Conservation (phyloP, 2,329 filamentous ascomycete species). For the Penicillium brasilianum region DNA sequence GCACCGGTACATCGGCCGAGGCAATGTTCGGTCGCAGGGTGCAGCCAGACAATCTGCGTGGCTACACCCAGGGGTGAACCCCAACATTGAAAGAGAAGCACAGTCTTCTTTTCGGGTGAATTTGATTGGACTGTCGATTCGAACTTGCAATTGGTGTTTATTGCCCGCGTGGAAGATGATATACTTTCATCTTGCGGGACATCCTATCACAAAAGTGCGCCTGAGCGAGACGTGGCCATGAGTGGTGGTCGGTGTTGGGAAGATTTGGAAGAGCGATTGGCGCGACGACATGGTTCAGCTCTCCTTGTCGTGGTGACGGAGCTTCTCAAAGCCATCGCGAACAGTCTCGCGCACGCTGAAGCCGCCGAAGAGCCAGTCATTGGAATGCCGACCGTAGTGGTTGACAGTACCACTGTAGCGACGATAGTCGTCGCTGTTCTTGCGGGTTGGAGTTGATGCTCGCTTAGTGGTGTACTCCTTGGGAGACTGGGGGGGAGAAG, state of each 20-base stretch:
- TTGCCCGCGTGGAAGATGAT: not conserved
- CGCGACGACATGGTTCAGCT: constrained; percentile 23
- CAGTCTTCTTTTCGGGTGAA: not conserved
- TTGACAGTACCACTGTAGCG: constrained; percentile 49
- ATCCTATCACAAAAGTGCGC: not conserved
- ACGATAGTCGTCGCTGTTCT: constrained; percentile 42
- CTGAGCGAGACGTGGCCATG: not conserved
- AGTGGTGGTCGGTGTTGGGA: not conserved
- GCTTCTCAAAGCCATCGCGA: constrained; percentile 46
- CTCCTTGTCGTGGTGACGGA: constrained; percentile 38
- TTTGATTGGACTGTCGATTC: not conserved
- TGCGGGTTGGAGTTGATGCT: constrained; percentile 31
- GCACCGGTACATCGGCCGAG: not conserved
- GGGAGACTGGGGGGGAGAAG: constrained; percentile 23
- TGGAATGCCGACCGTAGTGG: constrained; percentile 56
- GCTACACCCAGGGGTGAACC: constrained; percentile 3
- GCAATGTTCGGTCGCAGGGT: not conserved
- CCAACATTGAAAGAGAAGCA: constrained; percentile 4
- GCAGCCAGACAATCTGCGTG: not conserved
- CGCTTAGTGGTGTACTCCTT: constrained; percentile 25
- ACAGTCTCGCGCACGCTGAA: constrained; percentile 55
- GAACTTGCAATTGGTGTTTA: not conserved
- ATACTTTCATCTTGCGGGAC: not conserved
- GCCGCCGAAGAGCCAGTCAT: constrained; percentile 58
- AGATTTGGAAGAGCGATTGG: not conserved